phyloP scores from a whole-genome alignment of 148 eudicot genomes.

The Camellia lanceoleosa region DNA sequence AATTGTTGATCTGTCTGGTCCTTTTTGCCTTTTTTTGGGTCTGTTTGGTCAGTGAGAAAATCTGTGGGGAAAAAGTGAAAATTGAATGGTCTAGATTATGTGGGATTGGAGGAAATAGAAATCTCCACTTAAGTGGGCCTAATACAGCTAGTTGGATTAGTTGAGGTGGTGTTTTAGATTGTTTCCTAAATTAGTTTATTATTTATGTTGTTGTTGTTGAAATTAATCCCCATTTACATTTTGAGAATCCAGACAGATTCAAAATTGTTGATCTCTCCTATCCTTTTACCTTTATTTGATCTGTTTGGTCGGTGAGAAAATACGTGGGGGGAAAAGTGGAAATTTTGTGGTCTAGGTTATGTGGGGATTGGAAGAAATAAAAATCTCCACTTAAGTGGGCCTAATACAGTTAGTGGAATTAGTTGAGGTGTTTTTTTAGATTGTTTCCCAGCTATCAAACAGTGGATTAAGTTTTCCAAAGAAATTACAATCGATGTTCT shows the following conservation, averaged over 20 bases:
- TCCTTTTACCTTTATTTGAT: neutral
- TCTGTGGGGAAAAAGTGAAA: neutral
- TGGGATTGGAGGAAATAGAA: neutral
- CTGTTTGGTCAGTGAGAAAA: constrained; percentile 4
- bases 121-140: neutral
- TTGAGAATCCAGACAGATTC: neutral
- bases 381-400: neutral
- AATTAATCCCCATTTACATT: too few relatives aligned
- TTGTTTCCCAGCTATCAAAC: neutral
- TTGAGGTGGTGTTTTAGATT: neutral
- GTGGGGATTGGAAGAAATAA: neutral
- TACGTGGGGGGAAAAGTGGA: neutral
- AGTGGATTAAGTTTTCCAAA: constrained; percentile 3
- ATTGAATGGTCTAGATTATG: neutral
- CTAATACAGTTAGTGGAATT: neutral
- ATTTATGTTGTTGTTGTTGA: neutral
- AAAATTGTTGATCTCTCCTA: constrained; percentile 7
- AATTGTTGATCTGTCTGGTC: constrained; percentile 1
- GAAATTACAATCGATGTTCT: neutral
- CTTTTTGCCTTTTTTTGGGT: neutral
- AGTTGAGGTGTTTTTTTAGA: neutral
- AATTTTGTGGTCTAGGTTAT: constrained; percentile 5
- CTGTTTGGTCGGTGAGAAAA: neutral
- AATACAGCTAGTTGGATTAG: constrained; percentile 1
- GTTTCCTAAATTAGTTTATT: too few relatives aligned